Evolutionary conservation across 345 rosid species (phyloP).

Genomic region (Psidium friedrichsthalianum): DNA sequence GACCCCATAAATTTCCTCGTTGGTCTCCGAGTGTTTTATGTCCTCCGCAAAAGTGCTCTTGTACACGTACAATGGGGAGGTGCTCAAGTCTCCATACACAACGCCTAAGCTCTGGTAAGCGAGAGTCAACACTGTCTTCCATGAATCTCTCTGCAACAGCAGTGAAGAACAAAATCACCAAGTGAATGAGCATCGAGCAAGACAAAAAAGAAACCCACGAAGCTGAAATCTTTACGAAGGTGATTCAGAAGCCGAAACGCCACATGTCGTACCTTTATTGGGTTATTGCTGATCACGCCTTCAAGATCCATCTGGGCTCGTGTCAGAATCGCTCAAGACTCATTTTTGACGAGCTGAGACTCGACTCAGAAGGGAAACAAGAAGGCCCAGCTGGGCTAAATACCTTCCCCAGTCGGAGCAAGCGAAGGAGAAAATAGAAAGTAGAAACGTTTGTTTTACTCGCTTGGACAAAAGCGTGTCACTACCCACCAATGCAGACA

Average conservation of each 20-base stretch:
- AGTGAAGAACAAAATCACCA: background rate
- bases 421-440: background rate
- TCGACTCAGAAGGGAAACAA: background rate
- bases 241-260: background rate
- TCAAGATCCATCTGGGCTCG: constrained; percentile 55
- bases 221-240: constrained; percentile 1
- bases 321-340: constrained; percentile 1
- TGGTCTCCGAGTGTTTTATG: constrained; percentile 26
- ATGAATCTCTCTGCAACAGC: constrained; percentile 18
- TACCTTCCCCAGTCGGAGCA: constrained; percentile 21
- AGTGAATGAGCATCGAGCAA: background rate
- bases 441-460: background rate
- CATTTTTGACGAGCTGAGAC: background rate
- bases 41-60: constrained; percentile 34
- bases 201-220: background rate
- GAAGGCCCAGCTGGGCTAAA: constrained; percentile 11
- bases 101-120: constrained; percentile 17
- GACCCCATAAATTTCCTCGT: constrained; percentile 36
- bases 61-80: constrained; percentile 39
- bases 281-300: constrained; percentile 28
- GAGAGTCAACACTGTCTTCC: constrained; percentile 27
- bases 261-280: constrained; percentile 40
- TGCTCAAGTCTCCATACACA: constrained; percentile 29
- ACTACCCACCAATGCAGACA: constrained; percentile 15
- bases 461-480: background rate